Evolutionary conservation across 768 basidiomycete species (phyloP).

Genomic region (Podaxis mareebaensis): DNA sequence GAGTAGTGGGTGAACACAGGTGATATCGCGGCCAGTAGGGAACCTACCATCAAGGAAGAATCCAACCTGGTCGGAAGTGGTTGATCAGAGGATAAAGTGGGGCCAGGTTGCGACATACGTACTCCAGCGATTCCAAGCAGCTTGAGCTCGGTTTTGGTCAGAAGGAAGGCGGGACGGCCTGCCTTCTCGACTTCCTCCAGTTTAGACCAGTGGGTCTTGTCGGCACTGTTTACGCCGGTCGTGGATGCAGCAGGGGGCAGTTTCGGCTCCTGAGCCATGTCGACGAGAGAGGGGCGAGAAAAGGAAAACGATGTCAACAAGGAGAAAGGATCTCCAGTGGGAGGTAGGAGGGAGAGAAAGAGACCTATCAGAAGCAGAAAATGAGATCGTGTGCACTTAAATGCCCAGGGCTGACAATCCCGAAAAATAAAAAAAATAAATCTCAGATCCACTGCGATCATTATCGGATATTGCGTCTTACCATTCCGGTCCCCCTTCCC

Average conservation of each 20-base stretch:
- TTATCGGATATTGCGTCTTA: background rate
- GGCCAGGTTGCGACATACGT: conserved; percentile 21
- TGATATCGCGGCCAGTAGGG: background rate
- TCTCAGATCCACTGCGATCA: conserved; percentile 1
- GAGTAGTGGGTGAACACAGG: background rate
- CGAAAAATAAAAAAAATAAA: background rate
- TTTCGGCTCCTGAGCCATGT: conserved; percentile 2
- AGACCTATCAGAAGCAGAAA: background rate
- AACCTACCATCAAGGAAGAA: conserved; percentile 67
- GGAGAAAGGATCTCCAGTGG: background rate
- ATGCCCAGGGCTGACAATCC: conserved; percentile 2
- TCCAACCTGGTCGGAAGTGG: conserved; percentile 44
- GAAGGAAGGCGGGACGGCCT: conserved; percentile 27
- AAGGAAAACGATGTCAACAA: background rate
- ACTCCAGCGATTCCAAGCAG: conserved; percentile 63
- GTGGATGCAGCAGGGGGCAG: background rate
- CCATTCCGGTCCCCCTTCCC: background rate
- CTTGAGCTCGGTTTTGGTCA: conserved; percentile 52
- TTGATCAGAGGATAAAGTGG: background rate
- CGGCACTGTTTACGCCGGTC: background rate
- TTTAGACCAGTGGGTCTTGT: conserved; percentile 10
- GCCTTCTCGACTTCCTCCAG: conserved; percentile 29
- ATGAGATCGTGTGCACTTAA: conserved; percentile 9
- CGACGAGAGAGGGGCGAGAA: background rate
- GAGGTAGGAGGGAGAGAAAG: background rate